These are phyloP conservation scores for Ustilago esculenta DNA, from an alignment of 1,284 basidiomycete species.

Conservation along the genomic window DNA sequence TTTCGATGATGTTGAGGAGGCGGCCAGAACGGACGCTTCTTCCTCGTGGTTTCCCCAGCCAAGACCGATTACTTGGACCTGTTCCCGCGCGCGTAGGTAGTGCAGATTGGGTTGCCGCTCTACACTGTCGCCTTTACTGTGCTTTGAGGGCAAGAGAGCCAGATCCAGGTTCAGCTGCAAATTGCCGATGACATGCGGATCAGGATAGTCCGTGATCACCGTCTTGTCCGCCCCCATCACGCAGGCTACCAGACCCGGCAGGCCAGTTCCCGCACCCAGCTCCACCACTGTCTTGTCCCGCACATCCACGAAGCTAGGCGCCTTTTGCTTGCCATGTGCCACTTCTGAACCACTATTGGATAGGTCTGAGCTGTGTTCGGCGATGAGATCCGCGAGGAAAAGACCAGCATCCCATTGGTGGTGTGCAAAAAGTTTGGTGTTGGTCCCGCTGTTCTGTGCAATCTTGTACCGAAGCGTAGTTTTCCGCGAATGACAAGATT, in stretches of 20 bases:
- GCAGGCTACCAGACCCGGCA: conserved; percentile 51
- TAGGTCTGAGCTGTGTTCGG: conserved; percentile 12
- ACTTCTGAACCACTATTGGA: neutral
- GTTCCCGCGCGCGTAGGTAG: conserved; percentile 11
- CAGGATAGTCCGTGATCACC: conserved; percentile 53
- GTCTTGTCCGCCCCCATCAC: conserved; percentile 38
- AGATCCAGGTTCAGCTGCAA: conserved; percentile 26
- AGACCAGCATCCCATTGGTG: conserved; percentile 65
- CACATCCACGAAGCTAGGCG: conserved; percentile 35
- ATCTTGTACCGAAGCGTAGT: conserved; percentile 46
- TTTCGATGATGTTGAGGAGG: neutral
- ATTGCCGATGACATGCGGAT: conserved; percentile 41
- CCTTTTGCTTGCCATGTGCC: conserved; percentile 3
- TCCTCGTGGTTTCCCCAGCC: conserved; percentile 37
- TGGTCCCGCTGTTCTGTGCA: conserved; percentile 43
- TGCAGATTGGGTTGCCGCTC: conserved; percentile 1
- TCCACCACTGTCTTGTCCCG: conserved; percentile 45
- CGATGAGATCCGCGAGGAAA: conserved; percentile 52
- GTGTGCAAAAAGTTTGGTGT: conserved; percentile 62
- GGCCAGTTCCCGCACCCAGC: conserved; percentile 60
- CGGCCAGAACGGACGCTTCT: conserved; percentile 9
- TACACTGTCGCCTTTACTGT: neutral
- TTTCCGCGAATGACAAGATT: neutral
- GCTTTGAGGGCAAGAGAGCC: conserved; percentile 6
- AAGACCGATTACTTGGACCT: conserved; percentile 28